phyloP scores from a whole-genome alignment of 2,329 filamentous ascomycete genomes.

The Fusarium praegraminearum region DNA sequence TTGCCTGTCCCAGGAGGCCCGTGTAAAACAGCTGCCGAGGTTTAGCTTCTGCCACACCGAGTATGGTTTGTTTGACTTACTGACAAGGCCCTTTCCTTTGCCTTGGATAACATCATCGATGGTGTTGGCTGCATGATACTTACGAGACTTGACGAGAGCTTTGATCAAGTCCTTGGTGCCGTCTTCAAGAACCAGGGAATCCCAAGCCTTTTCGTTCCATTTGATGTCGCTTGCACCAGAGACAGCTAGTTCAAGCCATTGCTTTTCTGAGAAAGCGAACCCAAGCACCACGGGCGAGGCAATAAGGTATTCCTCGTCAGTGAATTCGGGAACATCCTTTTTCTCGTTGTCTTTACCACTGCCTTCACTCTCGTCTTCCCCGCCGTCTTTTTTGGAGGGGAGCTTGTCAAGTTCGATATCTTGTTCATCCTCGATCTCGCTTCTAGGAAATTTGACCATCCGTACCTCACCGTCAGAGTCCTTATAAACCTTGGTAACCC shows the following conservation, averaged over 20 bases:
- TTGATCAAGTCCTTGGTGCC: conserved; percentile 74
- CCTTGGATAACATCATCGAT: conserved; percentile 87
- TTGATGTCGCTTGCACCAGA: conserved; percentile 82
- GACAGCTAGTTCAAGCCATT: conserved; percentile 90
- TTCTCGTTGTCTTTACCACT: conserved; percentile 13
- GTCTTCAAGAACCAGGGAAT: conserved; percentile 78
- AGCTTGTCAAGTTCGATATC: conserved; percentile 69
- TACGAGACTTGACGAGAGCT: conserved; percentile 86
- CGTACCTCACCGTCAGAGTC: conserved; percentile 56
- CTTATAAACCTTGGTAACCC: conserved; percentile 65
- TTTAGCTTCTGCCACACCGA: conserved; percentile 32
- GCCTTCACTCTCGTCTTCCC: conserved; percentile 4
- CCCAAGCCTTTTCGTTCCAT: conserved; percentile 87
- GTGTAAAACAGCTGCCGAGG: conserved; percentile 73
- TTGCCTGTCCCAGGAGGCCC: conserved; percentile 90
- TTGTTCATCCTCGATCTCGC: conserved; percentile 50
- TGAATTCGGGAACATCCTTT: conserved; percentile 64
- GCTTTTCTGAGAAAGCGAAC: conserved; percentile 88
- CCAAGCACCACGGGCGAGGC: conserved; percentile 87
- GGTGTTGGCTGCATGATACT: conserved; percentile 82
- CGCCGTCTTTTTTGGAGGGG: conserved; percentile 41
- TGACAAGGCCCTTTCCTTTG: conserved; percentile 87
- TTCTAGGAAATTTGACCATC: conserved; percentile 48
- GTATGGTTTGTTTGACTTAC: conserved; percentile 51
- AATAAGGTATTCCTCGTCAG: conserved; percentile 85